A percentile compares a stretch with the other conserved stretches of the same genome.
These are phyloP conservation scores for Colletotrichum endophyticum DNA, from an alignment of 2,329 filamentous ascomycete genomes.

Conservation along the genomic window DNA sequence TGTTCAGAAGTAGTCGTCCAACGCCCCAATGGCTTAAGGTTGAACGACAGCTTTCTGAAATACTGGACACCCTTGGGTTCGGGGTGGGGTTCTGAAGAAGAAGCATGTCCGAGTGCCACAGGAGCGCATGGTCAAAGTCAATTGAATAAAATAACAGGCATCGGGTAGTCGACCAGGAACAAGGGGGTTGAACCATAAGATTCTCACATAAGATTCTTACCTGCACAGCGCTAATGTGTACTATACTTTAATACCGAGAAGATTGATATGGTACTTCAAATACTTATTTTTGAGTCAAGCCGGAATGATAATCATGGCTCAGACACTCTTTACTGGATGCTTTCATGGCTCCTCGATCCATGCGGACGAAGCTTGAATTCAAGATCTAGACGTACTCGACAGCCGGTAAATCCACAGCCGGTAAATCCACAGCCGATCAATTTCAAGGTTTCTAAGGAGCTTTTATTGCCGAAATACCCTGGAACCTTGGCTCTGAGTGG, in stretches of 20 bases:
- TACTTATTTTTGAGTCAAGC: not conserved
- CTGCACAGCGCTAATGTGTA: not conserved
- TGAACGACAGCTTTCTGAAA: not conserved
- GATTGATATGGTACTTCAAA: not conserved
- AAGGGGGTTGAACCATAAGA: not conserved
- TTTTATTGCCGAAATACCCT: not conserved
- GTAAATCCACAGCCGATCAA: not conserved
- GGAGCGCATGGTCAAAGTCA: not conserved
- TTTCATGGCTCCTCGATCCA: not conserved
- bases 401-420: not conserved
- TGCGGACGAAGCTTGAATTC: not conserved
- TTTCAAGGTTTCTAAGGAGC: not conserved
- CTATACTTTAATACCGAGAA: not conserved
- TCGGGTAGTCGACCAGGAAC: not conserved
- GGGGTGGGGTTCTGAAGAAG: not conserved
- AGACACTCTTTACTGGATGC: not conserved
- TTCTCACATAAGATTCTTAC: not conserved
- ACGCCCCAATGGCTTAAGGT: not conserved
- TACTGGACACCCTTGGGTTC: not conserved
- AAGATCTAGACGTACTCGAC: not conserved
- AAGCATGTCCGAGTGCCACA: not conserved
- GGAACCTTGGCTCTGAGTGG: not conserved
- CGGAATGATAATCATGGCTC: not conserved
- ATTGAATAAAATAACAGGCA: not conserved
- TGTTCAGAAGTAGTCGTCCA: not conserved